Percentiles rank a stretch among this genome's conserved stretches.
phyloP scores from a whole-genome alignment of 1,284 basidiomycete species.

The Lentinus polychrous region DNA sequence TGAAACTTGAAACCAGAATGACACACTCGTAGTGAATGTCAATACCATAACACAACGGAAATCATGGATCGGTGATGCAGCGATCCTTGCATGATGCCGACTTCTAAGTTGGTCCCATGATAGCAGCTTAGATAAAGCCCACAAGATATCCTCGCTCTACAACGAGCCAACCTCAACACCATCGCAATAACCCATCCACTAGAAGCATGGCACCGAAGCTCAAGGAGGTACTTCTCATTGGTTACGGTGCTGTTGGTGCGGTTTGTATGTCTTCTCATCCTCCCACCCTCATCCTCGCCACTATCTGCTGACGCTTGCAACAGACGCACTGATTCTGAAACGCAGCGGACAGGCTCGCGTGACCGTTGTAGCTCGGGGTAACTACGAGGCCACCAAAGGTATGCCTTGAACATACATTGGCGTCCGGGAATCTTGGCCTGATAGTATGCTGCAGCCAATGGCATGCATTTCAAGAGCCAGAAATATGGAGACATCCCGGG shows the following conservation, averaged over 20 bases:
- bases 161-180: no score
- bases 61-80: no score
- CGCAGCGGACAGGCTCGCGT: slow-evolving; percentile 57
- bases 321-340: slow-evolving; percentile 61
- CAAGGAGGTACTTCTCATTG: slow-evolving; percentile 49
- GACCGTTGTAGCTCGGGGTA: slow-evolving; percentile 70
- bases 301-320: background rate
- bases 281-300: background rate
- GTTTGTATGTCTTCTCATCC: slow-evolving; percentile 36
- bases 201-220: slow-evolving; percentile 5
- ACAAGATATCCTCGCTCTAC: no score
- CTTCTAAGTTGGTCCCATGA: no score
- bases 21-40: no score
- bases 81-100: no score
- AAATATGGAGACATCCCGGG: slow-evolving; percentile 52
- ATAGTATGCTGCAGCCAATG: slow-evolving; percentile 28
- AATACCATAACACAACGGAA: no score
- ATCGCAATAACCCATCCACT: no score
- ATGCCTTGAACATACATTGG: background rate
- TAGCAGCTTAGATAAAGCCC: no score
- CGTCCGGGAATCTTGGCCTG: background rate
- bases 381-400: slow-evolving; percentile 49
- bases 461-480: slow-evolving; percentile 50
- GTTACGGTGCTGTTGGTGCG: slow-evolving; percentile 51
- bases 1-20: no score